These are phyloP conservation scores for Erodium moschatum DNA, from an alignment of 441 rosid genomes.

Conservation along the genomic window DNA sequence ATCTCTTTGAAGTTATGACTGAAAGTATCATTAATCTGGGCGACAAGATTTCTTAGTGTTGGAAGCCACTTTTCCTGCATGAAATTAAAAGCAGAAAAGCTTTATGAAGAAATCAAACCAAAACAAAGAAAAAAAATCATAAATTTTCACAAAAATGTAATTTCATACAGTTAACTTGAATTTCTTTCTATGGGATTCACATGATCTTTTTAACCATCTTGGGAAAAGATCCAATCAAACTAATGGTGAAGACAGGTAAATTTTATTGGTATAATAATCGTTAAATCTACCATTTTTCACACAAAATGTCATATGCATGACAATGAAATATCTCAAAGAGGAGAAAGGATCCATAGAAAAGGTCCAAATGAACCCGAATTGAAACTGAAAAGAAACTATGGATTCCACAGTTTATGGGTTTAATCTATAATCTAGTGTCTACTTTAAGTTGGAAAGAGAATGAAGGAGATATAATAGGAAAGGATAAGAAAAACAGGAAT, in stretches of 20 bases:
- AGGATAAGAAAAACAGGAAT: not conserved
- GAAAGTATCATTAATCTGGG: conserved; percentile 73
- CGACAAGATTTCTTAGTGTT: conserved; percentile 71
- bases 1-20: conserved; percentile 87
- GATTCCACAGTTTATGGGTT: not conserved
- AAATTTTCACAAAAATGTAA: not conserved
- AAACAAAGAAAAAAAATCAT: not conserved
- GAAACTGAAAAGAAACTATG: not conserved
- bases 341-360: not conserved
- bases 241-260: not conserved
- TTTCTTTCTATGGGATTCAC: not conserved
- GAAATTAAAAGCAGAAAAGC: conserved; percentile 10
- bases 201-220: not conserved
- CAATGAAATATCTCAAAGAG: not conserved
- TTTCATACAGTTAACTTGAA: not conserved
- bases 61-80: conserved; percentile 85
- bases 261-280: not conserved
- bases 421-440: not conserved
- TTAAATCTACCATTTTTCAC: not conserved
- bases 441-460: conserved; percentile 4
- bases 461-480: not conserved
- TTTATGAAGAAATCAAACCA: not conserved
- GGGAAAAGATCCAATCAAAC: not conserved
- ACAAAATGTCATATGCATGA: not conserved
- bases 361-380: not conserved